phyloP scores from a whole-genome alignment of 2,329 filamentous ascomycete genomes.

The Fusarium graminum region DNA sequence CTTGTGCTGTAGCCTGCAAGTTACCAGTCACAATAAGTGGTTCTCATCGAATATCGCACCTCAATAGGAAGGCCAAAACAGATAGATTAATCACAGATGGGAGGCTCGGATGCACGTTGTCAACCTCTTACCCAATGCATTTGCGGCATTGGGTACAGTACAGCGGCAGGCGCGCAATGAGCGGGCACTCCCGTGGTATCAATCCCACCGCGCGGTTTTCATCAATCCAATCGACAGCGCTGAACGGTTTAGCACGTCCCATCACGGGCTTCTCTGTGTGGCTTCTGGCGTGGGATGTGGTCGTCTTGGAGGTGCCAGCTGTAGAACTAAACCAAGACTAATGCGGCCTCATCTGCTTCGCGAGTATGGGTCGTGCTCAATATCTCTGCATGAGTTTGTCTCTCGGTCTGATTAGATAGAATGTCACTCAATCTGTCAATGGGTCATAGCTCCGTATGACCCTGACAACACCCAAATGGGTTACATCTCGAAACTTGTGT shows the following conservation, averaged over 20 bases:
- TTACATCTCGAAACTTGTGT: slow-evolving; percentile 9
- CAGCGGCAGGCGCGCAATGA: slow-evolving; percentile 48
- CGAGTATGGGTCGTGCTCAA: slow-evolving; percentile 16
- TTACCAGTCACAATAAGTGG: slow-evolving; percentile 21
- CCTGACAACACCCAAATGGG: slow-evolving; percentile 11
- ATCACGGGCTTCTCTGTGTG: slow-evolving; percentile 28
- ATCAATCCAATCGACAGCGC: slow-evolving; percentile 31
- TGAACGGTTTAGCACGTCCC: slow-evolving; percentile 38
- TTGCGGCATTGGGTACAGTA: slow-evolving; percentile 37
- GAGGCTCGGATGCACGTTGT: slow-evolving; percentile 30
- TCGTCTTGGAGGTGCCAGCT: slow-evolving; percentile 24
- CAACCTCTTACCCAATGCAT: slow-evolving; percentile 36
- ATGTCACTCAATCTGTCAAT: slow-evolving; percentile 1
- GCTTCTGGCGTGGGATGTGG: slow-evolving; percentile 19
- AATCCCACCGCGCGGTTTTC: slow-evolving; percentile 37
- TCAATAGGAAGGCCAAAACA: slow-evolving; percentile 36
- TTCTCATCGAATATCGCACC: slow-evolving; percentile 35
- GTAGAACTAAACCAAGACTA: slow-evolving; percentile 22
- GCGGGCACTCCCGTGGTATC: slow-evolving; percentile 48
- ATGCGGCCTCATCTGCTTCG: slow-evolving; percentile 33
- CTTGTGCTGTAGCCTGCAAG: slow-evolving; percentile 20
- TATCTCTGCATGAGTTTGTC: slow-evolving; percentile 2
- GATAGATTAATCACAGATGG: slow-evolving; percentile 30
- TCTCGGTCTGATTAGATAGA: slow-evolving; percentile 19
- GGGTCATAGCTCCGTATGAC: slow-evolving; percentile 23